Base-by-base conservation (phyloP, 2,329 filamentous ascomycete genomes). In the Clarireedia paspali region DNA sequence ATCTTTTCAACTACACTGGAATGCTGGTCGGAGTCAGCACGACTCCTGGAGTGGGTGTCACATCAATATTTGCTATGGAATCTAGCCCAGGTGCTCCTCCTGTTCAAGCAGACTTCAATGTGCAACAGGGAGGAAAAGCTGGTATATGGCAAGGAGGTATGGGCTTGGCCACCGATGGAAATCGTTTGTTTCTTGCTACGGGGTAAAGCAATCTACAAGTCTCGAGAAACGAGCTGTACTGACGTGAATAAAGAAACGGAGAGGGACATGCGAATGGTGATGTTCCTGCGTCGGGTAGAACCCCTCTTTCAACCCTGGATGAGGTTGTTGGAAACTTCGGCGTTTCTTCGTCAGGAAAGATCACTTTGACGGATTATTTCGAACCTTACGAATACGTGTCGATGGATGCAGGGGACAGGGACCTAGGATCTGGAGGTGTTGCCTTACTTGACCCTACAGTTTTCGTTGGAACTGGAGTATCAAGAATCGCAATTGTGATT, bases 351-450 rank as follows among this genome's bases (percentile, higher is more conserved):
- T 70, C 77, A 53, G 75, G 76, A 6, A 73, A 67, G 27, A 59
- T 78, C 2, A 70, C 66, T 0, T 64, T 75, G 4, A 70, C 74
- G 4, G 75, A 78, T 62, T 78, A 77, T 59, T 78, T 78, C 63
- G 77, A 77, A 72, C 76, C 75, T 0, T 74, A 70, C 62, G 75
- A 79, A 56, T 77, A 78, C 57, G 68, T 68, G n/a, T 70, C 73
- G 20, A 65, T 79, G 3, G 75, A 78, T 60, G 76, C 75, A 38
- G 74, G 73, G 26, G 75, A 77, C 64, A 73, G 75, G 55, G 76
- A 78, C 67, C 66, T 78, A 5, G 75, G 75, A 10, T 76, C 75
- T 0, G 72, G 68, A 5, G 74, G 75, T 0, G 67, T 78, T 3
- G 68, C 73, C 59, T 58, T 78, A 1, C 63, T 77, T 12, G 50